Evolutionary conservation across 2,329 filamentous ascomycete species (phyloP), one percentile per base, ranked within the genome.

Genomic region (Aspergillus sp.): DNA sequence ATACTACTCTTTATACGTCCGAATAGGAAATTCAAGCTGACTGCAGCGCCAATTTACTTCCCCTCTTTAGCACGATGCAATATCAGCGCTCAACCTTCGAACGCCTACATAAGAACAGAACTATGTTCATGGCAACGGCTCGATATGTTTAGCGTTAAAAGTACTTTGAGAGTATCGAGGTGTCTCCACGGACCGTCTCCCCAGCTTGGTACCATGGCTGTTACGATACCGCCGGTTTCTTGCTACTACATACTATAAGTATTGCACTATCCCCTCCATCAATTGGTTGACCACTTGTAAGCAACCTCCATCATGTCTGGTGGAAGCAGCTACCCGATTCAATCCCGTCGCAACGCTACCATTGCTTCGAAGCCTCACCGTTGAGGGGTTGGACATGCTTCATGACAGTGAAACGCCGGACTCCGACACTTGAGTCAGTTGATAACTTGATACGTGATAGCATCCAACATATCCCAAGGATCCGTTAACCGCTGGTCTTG

Each of bases 401-500:
- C 27, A 33, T 31, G n/a, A 27, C n/a, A 23, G n/a, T 41, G n/a
- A 15, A 55, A 39, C 24, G 19, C 52, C 23, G 35, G 41, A 24
- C 41, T n/a, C 27, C 27, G 51, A 53, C n/a, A 44, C 41, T 23
- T 24, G 41, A 43, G 7, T 23, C 27, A 12, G 19, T 37, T 14
- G 19, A 41, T 39, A 45, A 15, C 24, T 14, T 43, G 31, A 27
- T 33, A 39, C 19, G 14, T 9, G 14, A 46, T 37, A 33, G 27
- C 8, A 55, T 24, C 12, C 21, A 33, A 14, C 27, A 31, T n/a
- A 35, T 48, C 15, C 44, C 39, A 43, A 40, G n/a, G 52, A 48
- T 53, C 43, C 35, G 37, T 41, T 19, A 57, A 46, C 50, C 19
- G 23, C 46, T 45, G 45, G 67, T 70, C 65, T 64, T 58, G 63